Evolutionary conservation across 2,329 filamentous ascomycete species (phyloP).

Genomic region (Trichoderma koningii): DNA sequence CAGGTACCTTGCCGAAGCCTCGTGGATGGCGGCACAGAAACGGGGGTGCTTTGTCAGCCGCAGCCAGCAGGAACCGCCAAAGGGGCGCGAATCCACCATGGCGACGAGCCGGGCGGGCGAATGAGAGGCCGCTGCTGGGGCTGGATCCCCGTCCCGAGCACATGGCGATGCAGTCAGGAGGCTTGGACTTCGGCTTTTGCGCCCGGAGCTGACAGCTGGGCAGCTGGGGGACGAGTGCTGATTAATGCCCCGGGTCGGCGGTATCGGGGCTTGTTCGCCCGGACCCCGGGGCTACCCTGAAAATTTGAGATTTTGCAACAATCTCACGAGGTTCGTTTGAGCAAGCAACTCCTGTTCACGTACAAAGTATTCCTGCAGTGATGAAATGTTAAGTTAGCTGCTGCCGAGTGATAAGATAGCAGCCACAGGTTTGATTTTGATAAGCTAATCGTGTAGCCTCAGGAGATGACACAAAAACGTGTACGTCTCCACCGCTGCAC

Average conservation of each 20-base stretch:
- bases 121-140: constrained; percentile 1
- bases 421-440: too few species aligned
- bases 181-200: not conserved
- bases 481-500: too few species aligned
- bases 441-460: too few species aligned
- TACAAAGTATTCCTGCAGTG: too few species aligned
- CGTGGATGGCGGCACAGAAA: constrained; percentile 3
- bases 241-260: constrained; percentile 13
- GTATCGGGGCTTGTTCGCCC: constrained; percentile 3
- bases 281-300: not conserved
- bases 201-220: not conserved
- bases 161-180: constrained; percentile 6
- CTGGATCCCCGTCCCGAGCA: not conserved
- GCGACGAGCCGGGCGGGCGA: constrained; percentile 5
- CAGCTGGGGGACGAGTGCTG: not conserved
- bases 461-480: too few species aligned
- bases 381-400: too few species aligned
- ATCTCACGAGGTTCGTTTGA: too few species aligned
- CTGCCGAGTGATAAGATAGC: too few species aligned
- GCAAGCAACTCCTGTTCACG: too few species aligned
- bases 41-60: constrained; percentile 19
- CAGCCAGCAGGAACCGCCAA: constrained; percentile 14
- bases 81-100: not conserved
- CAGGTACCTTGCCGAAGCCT: constrained; percentile 8
- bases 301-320: not conserved